Evolutionary conservation across 2,329 filamentous ascomycete genomes (phyloP).

Genomic region (Purpureocillium takamizusanense): DNA sequence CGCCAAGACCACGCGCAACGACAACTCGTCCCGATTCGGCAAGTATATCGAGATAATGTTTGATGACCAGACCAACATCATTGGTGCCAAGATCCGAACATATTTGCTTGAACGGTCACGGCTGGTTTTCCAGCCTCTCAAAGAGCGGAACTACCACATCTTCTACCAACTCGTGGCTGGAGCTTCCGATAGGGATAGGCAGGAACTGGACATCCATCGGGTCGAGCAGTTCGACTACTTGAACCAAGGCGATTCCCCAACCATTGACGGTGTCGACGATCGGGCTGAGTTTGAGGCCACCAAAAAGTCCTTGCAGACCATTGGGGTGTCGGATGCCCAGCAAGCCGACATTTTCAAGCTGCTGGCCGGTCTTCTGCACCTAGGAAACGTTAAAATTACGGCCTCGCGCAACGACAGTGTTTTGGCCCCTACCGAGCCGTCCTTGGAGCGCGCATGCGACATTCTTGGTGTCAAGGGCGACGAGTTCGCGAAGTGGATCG

Average conservation of each 20-base stretch:
- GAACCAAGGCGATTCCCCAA: conserved; percentile 86
- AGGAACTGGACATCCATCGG: conserved; percentile 69
- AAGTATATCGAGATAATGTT: conserved; percentile 99
- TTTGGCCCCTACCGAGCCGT: conserved; percentile 70
- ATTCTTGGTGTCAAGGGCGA: conserved; percentile 80
- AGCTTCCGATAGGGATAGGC: conserved; percentile 72
- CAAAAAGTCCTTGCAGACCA: conserved; percentile 74
- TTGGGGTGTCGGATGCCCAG: conserved; percentile 67
- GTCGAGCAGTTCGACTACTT: conserved; percentile 92
- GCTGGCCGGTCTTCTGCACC: conserved; percentile 81
- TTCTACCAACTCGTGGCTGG: conserved; percentile 97
- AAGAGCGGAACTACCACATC: conserved; percentile 98
- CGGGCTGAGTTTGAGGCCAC: conserved; percentile 89
- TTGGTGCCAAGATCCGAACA: conserved; percentile 92
- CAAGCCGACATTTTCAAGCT: conserved; percentile 85
- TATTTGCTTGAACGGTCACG: conserved; percentile 93
- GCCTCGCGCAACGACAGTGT: conserved; percentile 83
- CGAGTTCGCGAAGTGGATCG: conserved; percentile 94
- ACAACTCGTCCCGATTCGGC: conserved; percentile 97
- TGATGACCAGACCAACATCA: conserved; percentile 88
- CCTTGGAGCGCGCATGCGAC: conserved; percentile 69
- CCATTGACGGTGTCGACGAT: conserved; percentile 92
- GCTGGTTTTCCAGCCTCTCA: conserved; percentile 92
- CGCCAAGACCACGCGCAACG: conserved; percentile 98
- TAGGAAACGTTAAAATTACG: conserved; percentile 94